Evolutionary conservation across 495 filamentous ascomycete genomes (phyloP).

Genomic region (Aspergillus nanangensis): DNA sequence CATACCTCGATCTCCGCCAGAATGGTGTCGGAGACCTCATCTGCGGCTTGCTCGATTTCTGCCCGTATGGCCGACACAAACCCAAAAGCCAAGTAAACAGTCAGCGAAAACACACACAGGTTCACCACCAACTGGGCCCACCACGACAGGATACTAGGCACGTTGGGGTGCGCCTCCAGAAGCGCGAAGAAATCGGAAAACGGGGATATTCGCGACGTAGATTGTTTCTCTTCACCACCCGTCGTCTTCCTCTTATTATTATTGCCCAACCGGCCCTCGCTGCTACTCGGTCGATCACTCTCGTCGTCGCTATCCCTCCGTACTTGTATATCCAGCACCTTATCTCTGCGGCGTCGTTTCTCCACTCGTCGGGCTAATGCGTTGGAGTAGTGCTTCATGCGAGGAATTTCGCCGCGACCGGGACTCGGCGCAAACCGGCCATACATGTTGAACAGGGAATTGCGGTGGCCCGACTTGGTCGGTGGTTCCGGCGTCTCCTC

Average conservation of each 20-base stretch:
- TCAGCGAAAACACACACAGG: conserved; percentile 58
- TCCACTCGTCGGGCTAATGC: conserved; percentile 48
- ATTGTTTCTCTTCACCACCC: neutral
- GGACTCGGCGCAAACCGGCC: conserved; percentile 45
- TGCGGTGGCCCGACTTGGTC: conserved; percentile 40
- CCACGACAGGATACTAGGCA: conserved; percentile 81
- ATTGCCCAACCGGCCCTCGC: conserved; percentile 25
- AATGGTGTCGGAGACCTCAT: conserved; percentile 58
- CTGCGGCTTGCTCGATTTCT: conserved; percentile 70
- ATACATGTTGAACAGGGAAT: conserved; percentile 40
- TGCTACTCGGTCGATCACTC: conserved; percentile 34
- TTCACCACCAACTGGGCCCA: conserved; percentile 84
- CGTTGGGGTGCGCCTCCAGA: conserved; percentile 72
- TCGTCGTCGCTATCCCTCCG: conserved; percentile 43
- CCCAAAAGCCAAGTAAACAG: conserved; percentile 66
- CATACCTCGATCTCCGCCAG: conserved; percentile 70
- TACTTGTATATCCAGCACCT: conserved; percentile 38
- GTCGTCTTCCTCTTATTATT: conserved; percentile 14
- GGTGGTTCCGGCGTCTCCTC: conserved; percentile 64
- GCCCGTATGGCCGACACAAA: conserved; percentile 65
- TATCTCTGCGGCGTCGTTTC: conserved; percentile 48
- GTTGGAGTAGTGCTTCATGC: conserved; percentile 48
- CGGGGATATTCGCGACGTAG: conserved; percentile 25
- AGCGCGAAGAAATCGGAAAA: conserved; percentile 59
- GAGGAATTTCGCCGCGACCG: conserved; percentile 54